phyloP scores from a whole-genome alignment of 805 yeast genomes.

The Komagataella pseudopastoris region DNA sequence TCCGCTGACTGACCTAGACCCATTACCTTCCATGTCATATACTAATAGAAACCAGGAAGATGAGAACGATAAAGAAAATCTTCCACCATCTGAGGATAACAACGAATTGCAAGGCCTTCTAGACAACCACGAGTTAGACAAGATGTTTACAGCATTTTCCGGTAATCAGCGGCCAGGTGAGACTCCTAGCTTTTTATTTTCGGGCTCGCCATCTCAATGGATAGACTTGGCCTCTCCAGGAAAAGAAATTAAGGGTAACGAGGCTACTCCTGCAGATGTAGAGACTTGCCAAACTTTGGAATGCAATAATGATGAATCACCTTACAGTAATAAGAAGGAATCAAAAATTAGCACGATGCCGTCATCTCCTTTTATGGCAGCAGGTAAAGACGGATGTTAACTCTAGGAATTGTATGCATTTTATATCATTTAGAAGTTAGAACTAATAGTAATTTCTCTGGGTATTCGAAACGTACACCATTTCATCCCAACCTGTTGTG shows the following conservation, averaged over 20 bases:
- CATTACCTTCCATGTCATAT: not conserved
- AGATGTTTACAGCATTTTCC: not conserved
- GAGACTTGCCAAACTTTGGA: constrained; percentile 3
- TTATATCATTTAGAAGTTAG: not conserved
- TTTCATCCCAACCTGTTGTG: constrained; percentile 94
- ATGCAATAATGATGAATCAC: not conserved
- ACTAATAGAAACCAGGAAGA: constrained; percentile 5
- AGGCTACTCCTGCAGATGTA: constrained; percentile 2
- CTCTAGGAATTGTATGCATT: not conserved
- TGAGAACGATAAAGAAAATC: not conserved
- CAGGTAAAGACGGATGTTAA: not conserved
- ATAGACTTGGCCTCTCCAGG: not conserved
- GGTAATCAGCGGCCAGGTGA: not conserved
- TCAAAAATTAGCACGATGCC: not conserved
- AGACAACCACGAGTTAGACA: not conserved
- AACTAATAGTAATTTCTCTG: constrained; percentile 12
- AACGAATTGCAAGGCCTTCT: not conserved
- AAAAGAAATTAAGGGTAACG: not conserved
- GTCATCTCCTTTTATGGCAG: not conserved
- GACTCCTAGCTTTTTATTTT: not conserved
- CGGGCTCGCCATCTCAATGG: not conserved
- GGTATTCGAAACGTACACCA: constrained; percentile 81
- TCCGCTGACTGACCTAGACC: constrained; percentile 2
- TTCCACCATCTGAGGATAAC: not conserved
- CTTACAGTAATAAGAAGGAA: not conserved